Percentiles rank a stretch among this genome's conserved stretches.
phyloP scores from a whole-genome alignment of 345 rosid genomes.

The Psidium guajava region DNA sequence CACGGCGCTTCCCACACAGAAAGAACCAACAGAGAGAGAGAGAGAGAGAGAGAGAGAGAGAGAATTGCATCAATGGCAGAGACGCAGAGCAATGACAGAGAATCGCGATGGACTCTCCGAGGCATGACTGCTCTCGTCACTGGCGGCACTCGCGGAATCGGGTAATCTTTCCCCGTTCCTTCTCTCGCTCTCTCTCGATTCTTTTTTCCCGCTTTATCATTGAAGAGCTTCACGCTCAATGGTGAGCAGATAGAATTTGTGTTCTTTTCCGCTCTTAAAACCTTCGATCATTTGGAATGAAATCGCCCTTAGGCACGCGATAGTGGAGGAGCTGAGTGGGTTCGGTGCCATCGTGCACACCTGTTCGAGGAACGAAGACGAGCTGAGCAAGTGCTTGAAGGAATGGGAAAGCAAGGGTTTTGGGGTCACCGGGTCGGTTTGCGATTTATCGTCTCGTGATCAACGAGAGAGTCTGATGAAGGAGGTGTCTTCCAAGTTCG shows the following conservation, averaged over 20 bases:
- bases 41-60: not conserved
- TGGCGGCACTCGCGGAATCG: slow-evolving; percentile 91
- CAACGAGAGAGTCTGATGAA: slow-evolving; percentile 46
- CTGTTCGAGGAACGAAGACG: slow-evolving; percentile 63
- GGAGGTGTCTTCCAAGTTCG: slow-evolving; percentile 36
- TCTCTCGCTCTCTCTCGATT: not conserved
- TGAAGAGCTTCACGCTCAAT: not conserved
- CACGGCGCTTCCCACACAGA: not conserved
- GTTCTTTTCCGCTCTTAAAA: not conserved
- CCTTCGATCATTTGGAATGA: not conserved
- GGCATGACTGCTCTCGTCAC: slow-evolving; percentile 72
- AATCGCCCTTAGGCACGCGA: slow-evolving; percentile 31
- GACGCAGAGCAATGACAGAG: slow-evolving; percentile 15
- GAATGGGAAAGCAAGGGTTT: slow-evolving; percentile 51
- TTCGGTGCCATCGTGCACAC: slow-evolving; percentile 68
- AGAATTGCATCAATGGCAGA: not conserved
- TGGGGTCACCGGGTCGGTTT: slow-evolving; percentile 61
- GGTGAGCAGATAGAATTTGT: not conserved
- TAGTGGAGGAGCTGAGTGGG: slow-evolving; percentile 65
- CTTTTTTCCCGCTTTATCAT: not conserved
- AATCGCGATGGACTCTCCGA: slow-evolving; percentile 50
- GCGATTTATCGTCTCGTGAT: slow-evolving; percentile 40
- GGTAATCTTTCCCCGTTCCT: slow-evolving; percentile 20
- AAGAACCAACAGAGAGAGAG: not conserved
- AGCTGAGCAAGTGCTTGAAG: slow-evolving; percentile 43